Percentiles rank a stretch among this genome's conserved stretches.
Evolutionary conservation across 345 rosid species (phyloP).

Genomic region (Gossypium mustelinum): DNA sequence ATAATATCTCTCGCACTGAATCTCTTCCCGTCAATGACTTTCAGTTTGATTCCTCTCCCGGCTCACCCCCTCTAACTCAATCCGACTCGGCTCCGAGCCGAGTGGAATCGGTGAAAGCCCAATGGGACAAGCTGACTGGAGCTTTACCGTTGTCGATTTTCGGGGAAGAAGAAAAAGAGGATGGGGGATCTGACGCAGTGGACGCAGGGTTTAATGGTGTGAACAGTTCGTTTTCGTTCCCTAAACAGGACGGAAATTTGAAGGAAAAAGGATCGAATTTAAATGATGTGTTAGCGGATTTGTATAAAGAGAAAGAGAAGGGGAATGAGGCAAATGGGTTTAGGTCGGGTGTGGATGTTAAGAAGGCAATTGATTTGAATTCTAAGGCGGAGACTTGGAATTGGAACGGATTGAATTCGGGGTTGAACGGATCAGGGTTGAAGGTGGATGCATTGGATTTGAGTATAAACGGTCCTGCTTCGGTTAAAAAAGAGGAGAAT

Average conservation of each 20-base stretch:
- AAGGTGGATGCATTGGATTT: constrained; percentile 14
- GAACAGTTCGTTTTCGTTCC: constrained; percentile 18
- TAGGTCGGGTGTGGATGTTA: constrained; percentile 17
- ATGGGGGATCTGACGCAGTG: constrained; percentile 33
- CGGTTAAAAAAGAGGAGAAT: constrained; percentile 15
- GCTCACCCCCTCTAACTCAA: constrained; percentile 11
- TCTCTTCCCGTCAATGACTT: constrained; percentile 24
- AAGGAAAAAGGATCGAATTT: constrained; percentile 22
- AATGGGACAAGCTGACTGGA: constrained; percentile 47
- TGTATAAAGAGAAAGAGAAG: constrained; percentile 33
- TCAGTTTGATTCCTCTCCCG: constrained; percentile 13
- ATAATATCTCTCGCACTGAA: constrained; percentile 17
- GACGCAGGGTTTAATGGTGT: constrained; percentile 30
- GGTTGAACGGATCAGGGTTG: constrained; percentile 17
- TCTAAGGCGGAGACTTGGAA: constrained; percentile 14
- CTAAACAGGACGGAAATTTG: constrained; percentile 24
- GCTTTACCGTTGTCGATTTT: constrained; percentile 85
- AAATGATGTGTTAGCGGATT: constrained; percentile 43
- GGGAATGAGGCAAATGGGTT: constrained; percentile 19
- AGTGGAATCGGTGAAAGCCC: constrained; percentile 27
- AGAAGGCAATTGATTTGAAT: constrained; percentile 1
- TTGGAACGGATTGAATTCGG: constrained; percentile 11
- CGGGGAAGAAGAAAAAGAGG: constrained; percentile 54
- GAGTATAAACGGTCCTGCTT: constrained; percentile 20
- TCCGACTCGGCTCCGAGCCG: constrained; percentile 33